Evolutionary conservation across 306 rosid species (phyloP).

Genomic region (Rosa rugosa): DNA sequence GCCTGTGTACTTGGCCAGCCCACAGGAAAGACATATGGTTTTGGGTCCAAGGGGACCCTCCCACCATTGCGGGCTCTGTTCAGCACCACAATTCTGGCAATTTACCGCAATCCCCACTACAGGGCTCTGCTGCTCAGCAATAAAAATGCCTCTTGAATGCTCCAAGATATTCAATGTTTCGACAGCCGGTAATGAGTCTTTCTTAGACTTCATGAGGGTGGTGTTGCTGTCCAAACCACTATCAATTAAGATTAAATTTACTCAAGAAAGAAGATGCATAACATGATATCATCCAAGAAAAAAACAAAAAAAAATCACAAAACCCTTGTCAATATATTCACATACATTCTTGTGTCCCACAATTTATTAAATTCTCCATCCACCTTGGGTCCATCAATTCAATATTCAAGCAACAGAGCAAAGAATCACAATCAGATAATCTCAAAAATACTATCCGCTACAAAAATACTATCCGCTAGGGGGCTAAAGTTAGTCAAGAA

Average conservation of each 20-base stretch:
- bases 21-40: not conserved
- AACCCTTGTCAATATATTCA: not conserved
- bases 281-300: not conserved
- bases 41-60: not conserved
- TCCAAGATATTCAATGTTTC: constrained; percentile 47
- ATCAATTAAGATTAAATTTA: not conserved
- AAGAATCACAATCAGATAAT: not conserved
- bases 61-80: not conserved
- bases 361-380: not conserved
- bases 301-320: not conserved
- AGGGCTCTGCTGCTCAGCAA: constrained; percentile 39
- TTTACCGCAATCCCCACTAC: constrained; percentile 6
- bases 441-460: not conserved
- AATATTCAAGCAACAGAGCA: not conserved
- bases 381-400: not conserved
- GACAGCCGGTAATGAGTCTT: constrained; percentile 65
- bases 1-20: not conserved
- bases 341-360: not conserved
- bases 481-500: not conserved
- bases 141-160: constrained; percentile 24
- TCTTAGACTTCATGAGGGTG: constrained; percentile 30
- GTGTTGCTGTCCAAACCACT: not conserved
- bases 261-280: not conserved
- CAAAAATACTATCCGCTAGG: not conserved
- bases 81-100: not conserved